Evolutionary conservation across 164 flowering plant genomes (phyloP), one percentile per base, ranked within the genome.

Genomic region (Akebia trifoliata): DNA sequence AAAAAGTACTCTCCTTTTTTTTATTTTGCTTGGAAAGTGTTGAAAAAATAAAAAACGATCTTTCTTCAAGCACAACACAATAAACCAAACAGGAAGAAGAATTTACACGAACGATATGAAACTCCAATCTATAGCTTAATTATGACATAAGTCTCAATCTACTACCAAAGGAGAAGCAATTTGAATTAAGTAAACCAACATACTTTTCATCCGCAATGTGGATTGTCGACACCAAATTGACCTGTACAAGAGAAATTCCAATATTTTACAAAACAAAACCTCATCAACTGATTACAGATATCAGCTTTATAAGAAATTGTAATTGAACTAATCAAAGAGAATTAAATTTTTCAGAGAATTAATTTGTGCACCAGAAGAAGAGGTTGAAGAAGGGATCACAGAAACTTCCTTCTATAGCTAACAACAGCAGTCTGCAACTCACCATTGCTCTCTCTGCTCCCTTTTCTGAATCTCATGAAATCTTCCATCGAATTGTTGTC

Each of bases 201-300:
- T 81, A 93, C 99, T 93, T 92, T 74, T 86, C 81, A 63, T 93
- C 97, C 0, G 90, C 99, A 64, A 93, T 93, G 65, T 93, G 99
- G 50, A 93, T 84, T 0, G 97, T 90, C 0, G 99, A 93, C 17
- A 93, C 96, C 86, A 93, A 84, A 86, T 93, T 97, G 46, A 93
- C 97, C 97, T 92, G 73, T 68, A 74, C 15, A 66, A 60, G 21
- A 14, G 37, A 40, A 51, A 42, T 11, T 30, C 26, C 11, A 38
- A 18, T 38, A 18, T 3, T 2, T 12, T 1, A 31, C 12, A 8
- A 35, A 53, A 24, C 6, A 37, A 37, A 14, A 9, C 10, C 15
- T 37, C 40, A 14, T 15, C 2, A 39, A 0, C 14, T 20, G 1
- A 20, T 14, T 39, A 39, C 14, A 39, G 43, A 6, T 39, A 4